A percentile compares a stretch with the other conserved stretches of the same genome.
Conservation (phyloP, 164 flowering plant species). For the Aristolochia californica region DNA sequence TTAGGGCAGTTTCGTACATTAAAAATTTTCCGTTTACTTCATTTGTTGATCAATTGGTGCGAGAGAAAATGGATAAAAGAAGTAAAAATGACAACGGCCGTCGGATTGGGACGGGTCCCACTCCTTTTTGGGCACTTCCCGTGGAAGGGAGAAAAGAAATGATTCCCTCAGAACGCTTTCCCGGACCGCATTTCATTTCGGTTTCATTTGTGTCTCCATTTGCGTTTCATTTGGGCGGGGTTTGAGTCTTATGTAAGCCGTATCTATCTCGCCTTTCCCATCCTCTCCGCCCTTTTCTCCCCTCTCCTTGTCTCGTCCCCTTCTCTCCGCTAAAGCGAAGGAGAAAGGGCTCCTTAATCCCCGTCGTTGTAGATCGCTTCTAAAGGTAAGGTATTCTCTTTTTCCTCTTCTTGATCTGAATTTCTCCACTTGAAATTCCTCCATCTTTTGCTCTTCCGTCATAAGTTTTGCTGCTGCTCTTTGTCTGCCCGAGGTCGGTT, state of each 20-base stretch:
- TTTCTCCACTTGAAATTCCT: neutral
- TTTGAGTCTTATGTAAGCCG: neutral
- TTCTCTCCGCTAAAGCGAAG: neutral
- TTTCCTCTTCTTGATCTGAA: neutral
- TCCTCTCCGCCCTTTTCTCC: constrained; percentile 3
- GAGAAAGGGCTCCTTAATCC: neutral
- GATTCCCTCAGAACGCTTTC: neutral
- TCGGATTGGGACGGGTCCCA: too few species aligned
- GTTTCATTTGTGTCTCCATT: neutral
- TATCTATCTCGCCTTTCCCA: neutral
- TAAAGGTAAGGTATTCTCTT: constrained; percentile 1
- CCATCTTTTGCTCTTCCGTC: neutral
- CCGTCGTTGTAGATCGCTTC: neutral
- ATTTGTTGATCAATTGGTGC: too few species aligned
- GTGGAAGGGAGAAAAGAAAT: constrained; percentile 1
- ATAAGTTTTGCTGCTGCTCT: neutral
- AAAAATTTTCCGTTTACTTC: too few species aligned
- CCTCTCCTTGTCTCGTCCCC: neutral
- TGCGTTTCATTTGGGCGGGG: constrained; percentile 1
- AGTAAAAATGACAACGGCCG: too few species aligned
- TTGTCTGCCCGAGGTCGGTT: neutral
- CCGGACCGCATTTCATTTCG: constrained; percentile 3
- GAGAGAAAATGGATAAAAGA: too few species aligned
- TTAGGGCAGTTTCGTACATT: too few species aligned
- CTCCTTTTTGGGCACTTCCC: neutral